Evolutionary conservation across 352 stramenopile genomes (phyloP).

Genomic region (Pythium apleroticum): DNA sequence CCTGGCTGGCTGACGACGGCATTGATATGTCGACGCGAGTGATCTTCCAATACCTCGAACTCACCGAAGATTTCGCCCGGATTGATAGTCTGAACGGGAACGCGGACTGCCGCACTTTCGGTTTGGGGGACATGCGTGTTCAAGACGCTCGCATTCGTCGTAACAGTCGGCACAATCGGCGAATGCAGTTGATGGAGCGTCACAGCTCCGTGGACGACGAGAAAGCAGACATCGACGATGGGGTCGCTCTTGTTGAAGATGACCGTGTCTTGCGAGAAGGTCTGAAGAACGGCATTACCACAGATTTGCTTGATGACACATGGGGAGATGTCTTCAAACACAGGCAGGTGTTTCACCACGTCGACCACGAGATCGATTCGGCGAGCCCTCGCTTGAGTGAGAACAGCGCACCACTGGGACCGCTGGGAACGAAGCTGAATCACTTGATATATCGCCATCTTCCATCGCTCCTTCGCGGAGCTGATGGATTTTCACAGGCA

Average conservation of each 20-base stretch:
- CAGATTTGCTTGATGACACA: constrained; percentile 32
- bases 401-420: constrained; percentile 34
- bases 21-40: constrained; percentile 31
- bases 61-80: constrained; percentile 47
- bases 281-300: constrained; percentile 33
- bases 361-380: constrained; percentile 43
- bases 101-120: constrained; percentile 20
- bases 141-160: background rate
- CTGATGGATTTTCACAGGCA: background rate
- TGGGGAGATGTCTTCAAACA: constrained; percentile 34
- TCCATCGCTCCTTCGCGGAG: constrained; percentile 33
- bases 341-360: constrained; percentile 29
- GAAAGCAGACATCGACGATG: constrained; percentile 32
- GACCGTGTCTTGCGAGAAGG: constrained; percentile 28
- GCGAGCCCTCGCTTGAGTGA: constrained; percentile 32
- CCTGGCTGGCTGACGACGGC: constrained; percentile 24
- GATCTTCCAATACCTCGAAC: constrained; percentile 37
- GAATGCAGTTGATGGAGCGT: constrained; percentile 36
- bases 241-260: constrained; percentile 36
- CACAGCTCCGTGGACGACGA: constrained; percentile 40
- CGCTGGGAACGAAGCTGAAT: constrained; percentile 38
- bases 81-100: constrained; percentile 33
- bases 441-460: constrained; percentile 36
- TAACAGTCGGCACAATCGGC: background rate
- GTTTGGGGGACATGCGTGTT: background rate